Evolutionary conservation across 1,284 basidiomycete species (phyloP).

Genomic region (Cutaneotrichosporon cavernicola): DNA sequence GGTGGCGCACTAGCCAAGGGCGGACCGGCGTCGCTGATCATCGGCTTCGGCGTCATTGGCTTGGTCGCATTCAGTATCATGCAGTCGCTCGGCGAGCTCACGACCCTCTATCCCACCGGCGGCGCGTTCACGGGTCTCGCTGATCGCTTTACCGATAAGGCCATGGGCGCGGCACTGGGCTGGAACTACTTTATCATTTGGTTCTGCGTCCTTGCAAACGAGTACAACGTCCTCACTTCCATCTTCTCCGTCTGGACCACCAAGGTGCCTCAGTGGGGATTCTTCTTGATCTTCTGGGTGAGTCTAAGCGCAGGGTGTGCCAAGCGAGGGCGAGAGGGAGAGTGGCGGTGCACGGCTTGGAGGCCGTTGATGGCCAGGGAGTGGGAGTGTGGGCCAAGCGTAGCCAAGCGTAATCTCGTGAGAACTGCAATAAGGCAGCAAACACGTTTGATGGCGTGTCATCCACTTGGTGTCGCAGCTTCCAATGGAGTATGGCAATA

Average conservation of each 20-base stretch:
- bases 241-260: slow-evolving; percentile 24
- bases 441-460: too few species aligned
- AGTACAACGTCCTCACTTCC: slow-evolving; percentile 32
- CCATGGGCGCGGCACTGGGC: slow-evolving; percentile 27
- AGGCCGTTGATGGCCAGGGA: too few species aligned
- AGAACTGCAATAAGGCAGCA: too few species aligned
- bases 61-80: slow-evolving; percentile 30
- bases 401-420: background rate
- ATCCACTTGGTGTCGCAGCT: background rate
- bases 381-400: too few species aligned
- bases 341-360: background rate
- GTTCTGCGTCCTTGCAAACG: slow-evolving; percentile 37
- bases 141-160: slow-evolving; percentile 32
- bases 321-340: background rate
- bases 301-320: slow-evolving; percentile 4
- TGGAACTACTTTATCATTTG: slow-evolving; percentile 37
- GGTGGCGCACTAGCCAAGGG: slow-evolving; percentile 28
- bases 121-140: slow-evolving; percentile 30
- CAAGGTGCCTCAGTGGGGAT: slow-evolving; percentile 30
- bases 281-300: slow-evolving; percentile 31
- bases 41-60: slow-evolving; percentile 32
- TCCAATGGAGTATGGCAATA: background rate
- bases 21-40: slow-evolving; percentile 29
- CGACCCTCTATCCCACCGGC: slow-evolving; percentile 29
- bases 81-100: slow-evolving; percentile 33